Conservation (phyloP, 2,329 filamentous ascomycete species). For the Penicillium sp. region DNA sequence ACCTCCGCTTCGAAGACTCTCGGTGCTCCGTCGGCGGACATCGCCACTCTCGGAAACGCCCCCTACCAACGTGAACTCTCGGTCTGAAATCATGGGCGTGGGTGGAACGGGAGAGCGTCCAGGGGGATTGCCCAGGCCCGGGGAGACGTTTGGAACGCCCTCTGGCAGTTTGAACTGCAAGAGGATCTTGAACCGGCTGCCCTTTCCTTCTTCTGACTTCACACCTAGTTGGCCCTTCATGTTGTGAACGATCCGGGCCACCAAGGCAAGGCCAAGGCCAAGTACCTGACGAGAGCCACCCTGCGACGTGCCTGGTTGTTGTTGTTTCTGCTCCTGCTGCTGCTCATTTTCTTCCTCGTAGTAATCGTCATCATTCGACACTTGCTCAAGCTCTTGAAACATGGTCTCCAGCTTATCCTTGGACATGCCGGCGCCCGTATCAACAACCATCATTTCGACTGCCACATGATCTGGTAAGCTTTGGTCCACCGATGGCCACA, state of each 20-base stretch:
- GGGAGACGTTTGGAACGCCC: conserved; percentile 3
- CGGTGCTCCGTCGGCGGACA: conserved; percentile 24
- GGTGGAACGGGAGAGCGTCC: conserved; percentile 28
- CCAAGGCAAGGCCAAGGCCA: conserved; percentile 83
- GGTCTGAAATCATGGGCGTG: conserved; percentile 31
- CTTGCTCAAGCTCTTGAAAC: conserved; percentile 69
- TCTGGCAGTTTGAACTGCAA: conserved; percentile 71
- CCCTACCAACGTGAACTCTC: conserved; percentile 45
- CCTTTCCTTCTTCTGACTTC: conserved; percentile 80
- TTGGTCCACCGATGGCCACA: conserved; percentile 58
- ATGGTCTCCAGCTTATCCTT: conserved; percentile 61
- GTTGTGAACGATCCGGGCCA: conserved; percentile 83
- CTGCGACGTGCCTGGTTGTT: background rate
- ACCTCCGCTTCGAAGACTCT: conserved; percentile 36
- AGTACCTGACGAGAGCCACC: conserved; percentile 55
- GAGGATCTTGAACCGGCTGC: conserved; percentile 80
- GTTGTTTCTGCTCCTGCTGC: conserved; percentile 20
- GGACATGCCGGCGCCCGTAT: conserved; percentile 72
- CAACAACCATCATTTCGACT: conserved; percentile 75
- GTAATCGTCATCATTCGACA: conserved; percentile 57
- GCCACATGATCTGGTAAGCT: conserved; percentile 60
- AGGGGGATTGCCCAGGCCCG: background rate
- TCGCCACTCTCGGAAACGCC: conserved; percentile 23
- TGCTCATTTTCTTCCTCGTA: conserved; percentile 39
- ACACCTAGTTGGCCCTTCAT: conserved; percentile 87